Conservation (phyloP, 2,329 filamentous ascomycete species). For the Ophiostoma triangulosporum region DNA sequence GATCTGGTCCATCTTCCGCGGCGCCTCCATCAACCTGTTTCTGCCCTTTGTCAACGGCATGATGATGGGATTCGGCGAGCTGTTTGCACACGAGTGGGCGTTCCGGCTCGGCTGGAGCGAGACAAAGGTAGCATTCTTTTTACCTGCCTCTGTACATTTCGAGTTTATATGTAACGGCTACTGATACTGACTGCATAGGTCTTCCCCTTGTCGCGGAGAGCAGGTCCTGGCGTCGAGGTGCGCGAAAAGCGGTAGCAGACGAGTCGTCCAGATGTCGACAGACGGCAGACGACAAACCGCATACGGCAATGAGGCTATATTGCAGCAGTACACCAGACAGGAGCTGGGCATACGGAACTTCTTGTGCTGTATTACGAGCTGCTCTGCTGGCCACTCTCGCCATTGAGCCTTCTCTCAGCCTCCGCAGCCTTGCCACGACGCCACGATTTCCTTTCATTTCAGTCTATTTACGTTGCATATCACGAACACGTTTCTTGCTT, state of each 20-base stretch:
- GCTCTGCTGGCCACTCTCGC: too few species aligned
- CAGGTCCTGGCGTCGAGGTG: conserved; percentile 75
- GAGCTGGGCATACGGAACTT: not conserved
- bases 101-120: conserved; percentile 87
- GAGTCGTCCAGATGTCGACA: not conserved
- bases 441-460: not conserved
- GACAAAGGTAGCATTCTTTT: conserved; percentile 58
- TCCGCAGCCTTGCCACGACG: not conserved
- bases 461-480: not conserved
- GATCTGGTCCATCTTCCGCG: conserved; percentile 69
- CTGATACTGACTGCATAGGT: conserved; percentile 29
- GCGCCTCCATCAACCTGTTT: conserved; percentile 89
- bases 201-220: conserved; percentile 46
- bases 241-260: conserved; percentile 44
- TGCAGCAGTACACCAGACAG: not conserved
- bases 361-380: not conserved
- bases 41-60: conserved; percentile 93
- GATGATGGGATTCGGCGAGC: conserved; percentile 94
- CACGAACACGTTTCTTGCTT: not conserved
- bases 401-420: not conserved
- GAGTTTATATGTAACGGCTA: too few species aligned
- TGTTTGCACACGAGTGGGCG: conserved; percentile 91
- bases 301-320: not conserved
- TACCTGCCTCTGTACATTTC: too few species aligned
- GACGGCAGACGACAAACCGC: not conserved